phyloP scores from a whole-genome alignment of 2,329 filamentous ascomycete species.

The Fusarium coicis region DNA sequence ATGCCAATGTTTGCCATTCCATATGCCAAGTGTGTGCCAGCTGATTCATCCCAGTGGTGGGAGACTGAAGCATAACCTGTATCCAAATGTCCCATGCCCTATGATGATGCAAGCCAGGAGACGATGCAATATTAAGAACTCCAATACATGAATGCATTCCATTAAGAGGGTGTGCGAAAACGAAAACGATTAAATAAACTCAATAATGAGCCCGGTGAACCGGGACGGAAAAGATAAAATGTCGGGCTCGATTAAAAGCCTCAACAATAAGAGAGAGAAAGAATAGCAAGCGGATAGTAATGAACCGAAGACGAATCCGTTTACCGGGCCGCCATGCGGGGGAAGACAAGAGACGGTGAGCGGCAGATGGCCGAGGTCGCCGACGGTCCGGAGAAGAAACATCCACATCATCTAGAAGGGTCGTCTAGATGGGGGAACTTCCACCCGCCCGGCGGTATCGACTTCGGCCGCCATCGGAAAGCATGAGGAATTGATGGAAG shows the following conservation, averaged over 20 bases:
- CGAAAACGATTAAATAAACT: slow-evolving; percentile 27
- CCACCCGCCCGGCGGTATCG: slow-evolving; percentile 24
- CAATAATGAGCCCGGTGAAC: slow-evolving; percentile 2
- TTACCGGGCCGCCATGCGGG: slow-evolving; percentile 24
- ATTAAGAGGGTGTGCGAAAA: slow-evolving; percentile 16
- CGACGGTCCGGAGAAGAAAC: slow-evolving; percentile 19
- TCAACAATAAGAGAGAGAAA: background rate
- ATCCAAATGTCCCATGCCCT: slow-evolving; percentile 24
- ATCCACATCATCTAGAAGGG: slow-evolving; percentile 9
- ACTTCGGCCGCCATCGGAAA: slow-evolving; percentile 36
- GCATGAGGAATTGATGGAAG: background rate
- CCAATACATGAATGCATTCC: slow-evolving; percentile 26
- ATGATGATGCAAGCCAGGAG: slow-evolving; percentile 12
- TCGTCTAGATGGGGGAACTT: slow-evolving; percentile 15
- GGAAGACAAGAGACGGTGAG: slow-evolving; percentile 2
- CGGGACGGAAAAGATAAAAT: slow-evolving; percentile 10
- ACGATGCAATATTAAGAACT: slow-evolving; percentile 28
- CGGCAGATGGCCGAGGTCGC: slow-evolving; percentile 23
- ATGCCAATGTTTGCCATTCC: slow-evolving; percentile 16
- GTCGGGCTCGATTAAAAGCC: slow-evolving; percentile 22
- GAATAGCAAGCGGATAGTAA: slow-evolving; percentile 5
- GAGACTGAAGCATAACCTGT: slow-evolving; percentile 35
- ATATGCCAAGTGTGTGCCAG: slow-evolving; percentile 24
- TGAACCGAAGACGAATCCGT: slow-evolving; percentile 20
- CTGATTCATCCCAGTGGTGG: slow-evolving; percentile 33